Conservation (phyloP, 78 protist genomes). For the Polysphondylium violaceum region DNA sequence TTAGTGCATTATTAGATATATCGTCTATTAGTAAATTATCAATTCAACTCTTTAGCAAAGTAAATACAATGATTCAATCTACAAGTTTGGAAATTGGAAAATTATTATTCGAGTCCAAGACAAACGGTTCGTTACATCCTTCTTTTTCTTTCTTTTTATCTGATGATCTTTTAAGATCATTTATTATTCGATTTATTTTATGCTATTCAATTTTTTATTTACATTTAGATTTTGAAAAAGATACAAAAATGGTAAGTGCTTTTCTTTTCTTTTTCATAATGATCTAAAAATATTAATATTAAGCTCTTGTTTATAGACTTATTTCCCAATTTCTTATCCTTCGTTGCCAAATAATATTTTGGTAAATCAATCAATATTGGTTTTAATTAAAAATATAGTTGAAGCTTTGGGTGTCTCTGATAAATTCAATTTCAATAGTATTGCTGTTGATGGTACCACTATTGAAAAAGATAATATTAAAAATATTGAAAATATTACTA, state of each 20-base stretch:
- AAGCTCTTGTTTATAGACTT: conserved; percentile 1
- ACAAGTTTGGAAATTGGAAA: conserved; percentile 14
- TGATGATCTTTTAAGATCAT: conserved; percentile 71
- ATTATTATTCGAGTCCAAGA: conserved; percentile 20
- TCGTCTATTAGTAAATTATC: conserved; percentile 30
- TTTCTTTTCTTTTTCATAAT: background rate
- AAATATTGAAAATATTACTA: background rate
- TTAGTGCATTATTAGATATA: conserved; percentile 72
- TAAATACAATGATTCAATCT: conserved; percentile 6
- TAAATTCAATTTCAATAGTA: conserved; percentile 15
- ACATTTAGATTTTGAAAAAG: conserved; percentile 66
- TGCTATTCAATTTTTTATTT: conserved; percentile 60
- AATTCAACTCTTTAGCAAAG: background rate
- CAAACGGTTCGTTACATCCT: conserved; percentile 20
- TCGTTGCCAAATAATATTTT: conserved; percentile 21
- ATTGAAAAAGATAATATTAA: background rate
- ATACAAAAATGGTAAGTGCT: too few relatives aligned
- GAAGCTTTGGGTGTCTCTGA: conserved; percentile 25
- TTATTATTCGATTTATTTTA: conserved; percentile 72
- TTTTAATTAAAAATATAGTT: conserved; percentile 3
- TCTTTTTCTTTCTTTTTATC: conserved; percentile 27
- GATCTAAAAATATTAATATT: background rate
- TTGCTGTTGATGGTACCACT: background rate
- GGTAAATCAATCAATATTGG: background rate
- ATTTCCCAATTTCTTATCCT: conserved; percentile 41